Evolutionary conservation across 2,329 filamentous ascomycete species (phyloP).

Genomic region (Fusarium annulatum): DNA sequence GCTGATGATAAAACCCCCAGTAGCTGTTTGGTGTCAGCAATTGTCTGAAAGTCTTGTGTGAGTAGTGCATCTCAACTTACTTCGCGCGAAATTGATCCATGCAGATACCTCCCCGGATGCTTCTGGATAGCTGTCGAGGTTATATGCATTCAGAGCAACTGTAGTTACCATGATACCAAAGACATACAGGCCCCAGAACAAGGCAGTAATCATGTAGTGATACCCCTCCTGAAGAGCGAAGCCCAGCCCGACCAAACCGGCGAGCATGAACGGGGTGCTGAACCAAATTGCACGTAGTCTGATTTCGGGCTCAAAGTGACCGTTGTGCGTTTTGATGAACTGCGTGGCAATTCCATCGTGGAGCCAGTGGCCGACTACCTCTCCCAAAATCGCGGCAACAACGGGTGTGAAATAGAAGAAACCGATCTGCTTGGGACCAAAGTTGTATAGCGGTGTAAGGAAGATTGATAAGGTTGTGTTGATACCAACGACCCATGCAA

Average conservation of each 20-base stretch:
- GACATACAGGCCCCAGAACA: not conserved
- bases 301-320: not conserved
- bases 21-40: not conserved
- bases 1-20: not conserved
- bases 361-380: not conserved
- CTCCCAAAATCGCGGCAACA: not conserved
- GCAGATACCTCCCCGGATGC: not conserved
- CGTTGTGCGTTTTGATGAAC: not conserved
- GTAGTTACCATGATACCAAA: not conserved
- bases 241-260: not conserved
- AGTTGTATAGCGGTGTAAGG: not conserved
- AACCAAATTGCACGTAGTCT: not conserved
- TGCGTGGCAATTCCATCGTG: not conserved
- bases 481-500: not conserved
- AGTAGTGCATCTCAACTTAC: not conserved
- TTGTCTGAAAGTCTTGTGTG: accelerated
- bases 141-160: not conserved
- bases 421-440: not conserved
- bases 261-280: not conserved
- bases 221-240: not conserved
- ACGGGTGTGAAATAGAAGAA: not conserved
- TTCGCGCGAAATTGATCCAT: not conserved
- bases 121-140: not conserved
- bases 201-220: not conserved
- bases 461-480: not conserved